A percentile compares a stretch with the other conserved stretches of the same genome.
Conservation (phyloP, 1,284 basidiomycete genomes). For the Puccinia hordei region DNA sequence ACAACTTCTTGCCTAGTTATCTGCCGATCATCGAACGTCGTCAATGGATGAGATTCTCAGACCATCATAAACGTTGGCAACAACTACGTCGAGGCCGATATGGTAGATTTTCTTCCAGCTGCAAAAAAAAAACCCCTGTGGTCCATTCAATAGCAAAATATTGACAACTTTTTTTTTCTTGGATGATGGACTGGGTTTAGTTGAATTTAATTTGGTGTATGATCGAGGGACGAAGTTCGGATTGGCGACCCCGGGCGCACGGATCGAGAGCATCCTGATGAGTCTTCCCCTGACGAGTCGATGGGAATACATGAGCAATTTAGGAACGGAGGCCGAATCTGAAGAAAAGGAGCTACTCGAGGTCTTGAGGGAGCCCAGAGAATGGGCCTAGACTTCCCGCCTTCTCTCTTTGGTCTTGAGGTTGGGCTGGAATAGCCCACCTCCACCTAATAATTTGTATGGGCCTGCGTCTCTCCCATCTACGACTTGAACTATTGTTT, state of each 20-base stretch:
- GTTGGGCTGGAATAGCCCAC: no score
- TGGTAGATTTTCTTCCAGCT: slow-evolving; percentile 57
- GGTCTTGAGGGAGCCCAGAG: slow-evolving; percentile 70
- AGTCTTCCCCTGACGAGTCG: slow-evolving; percentile 78
- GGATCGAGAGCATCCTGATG: slow-evolving; percentile 77
- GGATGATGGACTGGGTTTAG: slow-evolving; percentile 75
- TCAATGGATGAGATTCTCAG: slow-evolving; percentile 66
- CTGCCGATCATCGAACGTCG: slow-evolving; percentile 75
- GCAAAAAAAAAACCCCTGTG: slow-evolving; percentile 67
- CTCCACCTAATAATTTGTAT: no score
- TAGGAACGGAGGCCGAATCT: slow-evolving; percentile 68
- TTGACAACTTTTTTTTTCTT: slow-evolving; percentile 62
- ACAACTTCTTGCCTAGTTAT: slow-evolving; percentile 84
- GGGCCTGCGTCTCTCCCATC: no score
- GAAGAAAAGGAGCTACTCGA: slow-evolving; percentile 71
- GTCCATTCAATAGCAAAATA: slow-evolving; percentile 70
- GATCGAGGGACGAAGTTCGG: slow-evolving; percentile 73
- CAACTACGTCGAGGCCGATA: slow-evolving; percentile 68
- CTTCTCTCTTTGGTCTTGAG: no score
- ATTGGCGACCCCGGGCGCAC: slow-evolving; percentile 81
- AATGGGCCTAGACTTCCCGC: slow-evolving; percentile 66
- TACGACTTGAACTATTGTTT: no score
- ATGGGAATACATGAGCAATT: slow-evolving; percentile 83
- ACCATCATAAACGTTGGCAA: slow-evolving; percentile 78
- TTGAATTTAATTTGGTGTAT: slow-evolving; percentile 90